Percentiles rank a stretch among this genome's conserved stretches.
Evolutionary conservation across 2,329 filamentous ascomycete genomes (phyloP).

Genomic region (Coniochaeta sp.): DNA sequence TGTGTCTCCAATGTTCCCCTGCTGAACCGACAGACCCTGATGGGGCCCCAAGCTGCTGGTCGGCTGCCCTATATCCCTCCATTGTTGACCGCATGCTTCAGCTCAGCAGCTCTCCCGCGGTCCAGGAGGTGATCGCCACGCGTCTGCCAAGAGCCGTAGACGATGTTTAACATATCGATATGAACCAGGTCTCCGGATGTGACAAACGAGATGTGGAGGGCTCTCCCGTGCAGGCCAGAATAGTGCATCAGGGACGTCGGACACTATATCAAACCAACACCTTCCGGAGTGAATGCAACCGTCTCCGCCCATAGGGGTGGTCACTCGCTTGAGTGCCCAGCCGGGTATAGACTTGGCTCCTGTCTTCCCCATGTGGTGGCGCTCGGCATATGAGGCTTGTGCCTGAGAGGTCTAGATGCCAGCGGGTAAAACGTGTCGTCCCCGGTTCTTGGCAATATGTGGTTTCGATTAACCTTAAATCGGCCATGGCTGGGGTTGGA

Average conservation of each 20-base stretch:
- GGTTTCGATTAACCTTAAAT: not conserved
- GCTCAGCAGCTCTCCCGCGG: not conserved
- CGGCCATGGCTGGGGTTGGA: not conserved
- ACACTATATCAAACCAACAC: not conserved
- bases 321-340: not conserved
- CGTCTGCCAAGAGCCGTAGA: not conserved
- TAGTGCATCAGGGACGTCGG: not conserved
- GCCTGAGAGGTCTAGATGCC: not conserved
- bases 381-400: conserved; percentile 1
- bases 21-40: too few relatives aligned
- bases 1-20: not conserved
- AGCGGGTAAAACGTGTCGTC: not conserved
- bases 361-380: not conserved
- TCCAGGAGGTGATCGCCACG: not conserved
- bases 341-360: conserved; percentile 2
- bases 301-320: not conserved
- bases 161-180: not conserved
- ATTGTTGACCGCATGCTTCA: not conserved
- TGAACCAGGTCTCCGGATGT: not conserved
- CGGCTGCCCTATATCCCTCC: too few relatives aligned
- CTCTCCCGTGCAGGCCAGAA: not conserved
- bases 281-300: not conserved
- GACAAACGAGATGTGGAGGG: not conserved
- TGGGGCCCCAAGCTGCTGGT: too few relatives aligned
- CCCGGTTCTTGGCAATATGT: not conserved